Conservation (phyloP, 2,329 filamentous ascomycete species). For the Zymoseptoria brevis region DNA sequence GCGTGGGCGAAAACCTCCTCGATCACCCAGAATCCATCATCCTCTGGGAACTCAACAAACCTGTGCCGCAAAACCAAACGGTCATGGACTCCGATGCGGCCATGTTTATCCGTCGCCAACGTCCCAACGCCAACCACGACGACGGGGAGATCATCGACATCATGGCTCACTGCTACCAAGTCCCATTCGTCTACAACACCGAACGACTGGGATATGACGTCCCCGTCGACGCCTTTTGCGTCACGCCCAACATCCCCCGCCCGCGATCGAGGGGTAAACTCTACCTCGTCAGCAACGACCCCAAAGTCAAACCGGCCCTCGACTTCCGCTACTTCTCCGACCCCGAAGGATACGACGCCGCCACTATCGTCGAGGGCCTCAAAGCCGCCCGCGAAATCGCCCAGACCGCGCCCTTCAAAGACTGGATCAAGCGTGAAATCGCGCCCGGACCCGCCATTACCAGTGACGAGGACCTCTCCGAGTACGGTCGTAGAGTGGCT, state of each 20-base stretch:
- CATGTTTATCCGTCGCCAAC: slow-evolving; percentile 76
- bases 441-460: slow-evolving; percentile 66
- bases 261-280: slow-evolving; percentile 69
- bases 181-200: slow-evolving; percentile 84
- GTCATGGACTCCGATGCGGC: slow-evolving; percentile 88
- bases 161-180: slow-evolving; percentile 98
- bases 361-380: slow-evolving; percentile 70
- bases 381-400: slow-evolving; percentile 70
- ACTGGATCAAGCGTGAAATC: slow-evolving; percentile 76
- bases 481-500: slow-evolving; percentile 72
- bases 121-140: slow-evolving; percentile 56
- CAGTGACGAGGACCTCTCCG: slow-evolving; percentile 69
- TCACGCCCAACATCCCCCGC: slow-evolving; percentile 85
- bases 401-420: slow-evolving; percentile 65
- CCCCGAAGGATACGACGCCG: slow-evolving; percentile 74
- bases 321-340: slow-evolving; percentile 90
- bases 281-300: slow-evolving; percentile 69
- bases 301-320: slow-evolving; percentile 68
- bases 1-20: slow-evolving; percentile 56
- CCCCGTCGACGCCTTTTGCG: slow-evolving; percentile 75
- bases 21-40: slow-evolving; percentile 61
- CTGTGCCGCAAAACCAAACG: slow-evolving; percentile 69
- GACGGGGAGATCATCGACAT: slow-evolving; percentile 74
- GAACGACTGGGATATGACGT: slow-evolving; percentile 64
- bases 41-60: slow-evolving; percentile 71